phyloP scores from a whole-genome alignment of 228 moss, liverwort and hornwort genomes.

The Sphagnum fallax region DNA sequence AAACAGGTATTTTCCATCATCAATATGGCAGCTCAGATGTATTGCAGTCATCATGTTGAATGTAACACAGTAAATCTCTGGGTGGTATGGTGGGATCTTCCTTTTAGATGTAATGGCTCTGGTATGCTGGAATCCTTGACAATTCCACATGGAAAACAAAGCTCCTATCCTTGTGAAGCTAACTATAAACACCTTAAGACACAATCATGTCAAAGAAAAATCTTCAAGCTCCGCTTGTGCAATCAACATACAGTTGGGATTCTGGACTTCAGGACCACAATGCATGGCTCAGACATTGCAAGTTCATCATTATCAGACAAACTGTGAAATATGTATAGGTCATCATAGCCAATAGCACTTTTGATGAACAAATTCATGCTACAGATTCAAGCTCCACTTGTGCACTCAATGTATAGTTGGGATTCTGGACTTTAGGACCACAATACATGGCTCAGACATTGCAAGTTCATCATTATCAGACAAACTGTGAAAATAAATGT shows the following conservation, averaged over 20 bases:
- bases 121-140: background rate
- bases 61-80: background rate
- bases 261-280: no score
- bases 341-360: background rate
- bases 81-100: background rate
- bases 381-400: no score
- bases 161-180: no score
- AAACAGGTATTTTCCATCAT: background rate
- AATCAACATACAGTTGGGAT: no score
- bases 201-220: no score
- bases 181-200: no score
- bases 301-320: conserved; percentile 9
- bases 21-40: background rate
- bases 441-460: background rate
- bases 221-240: no score
- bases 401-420: no score
- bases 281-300: conserved; percentile 2
- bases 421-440: no score
- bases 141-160: background rate
- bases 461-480: conserved; percentile 5
- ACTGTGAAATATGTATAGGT: conserved; percentile 1
- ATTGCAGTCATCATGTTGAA: background rate
- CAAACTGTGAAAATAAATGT: conserved; percentile 16
- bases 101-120: no score
- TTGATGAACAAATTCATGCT: no score